Evolutionary conservation across 768 basidiomycete species (phyloP), one percentile per base, ranked within the genome.

Genomic region (Pleurotus citrinopileatus): DNA sequence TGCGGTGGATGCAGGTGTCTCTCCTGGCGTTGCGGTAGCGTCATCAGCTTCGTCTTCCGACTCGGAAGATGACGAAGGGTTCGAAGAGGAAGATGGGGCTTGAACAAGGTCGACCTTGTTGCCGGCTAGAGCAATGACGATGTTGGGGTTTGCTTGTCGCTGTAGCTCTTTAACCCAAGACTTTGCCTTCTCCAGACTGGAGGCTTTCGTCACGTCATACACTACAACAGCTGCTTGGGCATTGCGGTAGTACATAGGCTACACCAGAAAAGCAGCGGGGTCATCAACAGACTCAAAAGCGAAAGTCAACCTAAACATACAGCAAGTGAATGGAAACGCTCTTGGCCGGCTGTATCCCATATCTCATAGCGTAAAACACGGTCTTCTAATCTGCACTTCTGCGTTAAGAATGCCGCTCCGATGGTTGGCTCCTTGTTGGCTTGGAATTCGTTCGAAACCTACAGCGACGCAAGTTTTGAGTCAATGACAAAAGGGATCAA

Each of bases 151-250:
- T 20, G 97, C 97, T 67, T 99, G 97, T 60, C 97, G 85, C 68
- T 99, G 97, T 20, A 99, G 80, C 72, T 99, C 97, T 75, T 97
- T 98, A 55, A 99, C 94, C 97, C 97, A 99, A 26, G 95, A 94
- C 77, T 98, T 98, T 52, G 97, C 97, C 70, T 98, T 98, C 70
- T 98, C 96, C 55, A 99, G 79, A 64, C 94, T 96, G 54, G 89
- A 82, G 42, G 92, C 90, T 72, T 98, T 97, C 46, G 96, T 98
- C 53, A 98, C 86, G 67, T 98, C 97, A 70, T 98, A 98, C 17
- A 98, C 96, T 7, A 99, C 97, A 37, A 98, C 94, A 27, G 96
- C 96, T 3, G 96, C 95, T 69, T 95, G 92, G 6, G 96, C 94
- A 64, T 98, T 98, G 64, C 97, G 91, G 70, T 97, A 98, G 70